Conservation (phyloP, 345 rosid species). For the Lenwebbia sp. region DNA sequence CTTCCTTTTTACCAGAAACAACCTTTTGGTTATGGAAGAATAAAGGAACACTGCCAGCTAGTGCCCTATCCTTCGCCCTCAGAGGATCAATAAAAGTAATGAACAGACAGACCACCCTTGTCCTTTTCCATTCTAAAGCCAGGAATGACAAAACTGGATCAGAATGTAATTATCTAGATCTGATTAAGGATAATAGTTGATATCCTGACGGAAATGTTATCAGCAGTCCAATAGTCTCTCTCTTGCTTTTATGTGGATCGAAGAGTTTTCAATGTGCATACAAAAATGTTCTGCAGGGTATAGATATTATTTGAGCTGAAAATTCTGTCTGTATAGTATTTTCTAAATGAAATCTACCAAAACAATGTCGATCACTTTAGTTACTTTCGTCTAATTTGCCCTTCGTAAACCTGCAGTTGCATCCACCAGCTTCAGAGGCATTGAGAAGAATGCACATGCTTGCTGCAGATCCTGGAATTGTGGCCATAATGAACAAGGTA, state of each 20-base stretch:
- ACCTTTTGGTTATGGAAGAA: background rate
- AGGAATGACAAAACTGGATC: background rate
- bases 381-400: background rate
- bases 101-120: background rate
- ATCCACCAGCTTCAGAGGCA: slow-evolving; percentile 84
- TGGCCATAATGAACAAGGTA: slow-evolving; percentile 90
- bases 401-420: slow-evolving; percentile 27
- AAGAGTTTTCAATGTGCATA: background rate
- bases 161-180: background rate
- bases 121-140: background rate
- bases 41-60: background rate
- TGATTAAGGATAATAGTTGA: background rate
- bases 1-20: background rate
- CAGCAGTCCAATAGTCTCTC: background rate
- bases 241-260: background rate
- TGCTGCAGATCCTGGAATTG: slow-evolving; percentile 92
- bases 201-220: background rate
- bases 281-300: background rate
- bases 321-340: background rate
- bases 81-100: background rate
- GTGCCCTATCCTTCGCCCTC: background rate
- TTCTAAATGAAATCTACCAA: background rate
- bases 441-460: slow-evolving; percentile 92
- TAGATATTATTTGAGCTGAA: background rate
- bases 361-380: background rate